Base-by-base conservation (phyloP, 495 filamentous ascomycete species). In the Lasiosphaeria miniovina region DNA sequence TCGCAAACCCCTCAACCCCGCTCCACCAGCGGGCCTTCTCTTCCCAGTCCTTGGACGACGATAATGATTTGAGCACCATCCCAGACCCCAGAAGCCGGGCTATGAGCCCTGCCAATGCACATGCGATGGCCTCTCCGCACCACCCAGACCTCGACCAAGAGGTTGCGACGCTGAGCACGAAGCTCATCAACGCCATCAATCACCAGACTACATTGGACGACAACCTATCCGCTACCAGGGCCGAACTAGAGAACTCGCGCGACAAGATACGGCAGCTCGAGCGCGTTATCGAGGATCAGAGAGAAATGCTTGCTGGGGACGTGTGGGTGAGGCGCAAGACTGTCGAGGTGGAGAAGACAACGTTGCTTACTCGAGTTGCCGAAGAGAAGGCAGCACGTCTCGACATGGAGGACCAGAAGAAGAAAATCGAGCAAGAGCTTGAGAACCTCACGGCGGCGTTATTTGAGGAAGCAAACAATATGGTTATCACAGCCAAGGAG, bases 101-200 rank as follows among this genome's bases (percentile, higher is more conserved):
- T 14, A 66, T 71, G 65, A 76, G 68, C 55, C 72, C 76, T 36
- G 60, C 71, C 1, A 58, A 64, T 33, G 62, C 60, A 34, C 61
- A 66, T 8, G 54, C 59, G 43, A 60, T 66, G 58, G 49, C 55
- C 36, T 65, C 55, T 9, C 64, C 68, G 6, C 74, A 71, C 53
- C 88, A 92, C 62, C 89, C 90, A 17, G 91, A 93, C 66, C 78
- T 96, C 49, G 90, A 88, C 70, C 84, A 87, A 56, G 94, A 98
- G 73, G 92, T 98, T 11, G 88, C 94, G 34, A 83, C 90, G 4
- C 79, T 98, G 31, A 97, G 91, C 72, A 93, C 91, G 51, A 98
- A 98, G 74, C 82, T 98, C 54, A 91, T 98, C 59, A 92, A 91
- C 65, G 93, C 94, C 54, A 97, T 98, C 73, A 98, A 98, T 69